Conservation (phyloP, 2,329 filamentous ascomycete species). For the Setomelanomma holmii region DNA sequence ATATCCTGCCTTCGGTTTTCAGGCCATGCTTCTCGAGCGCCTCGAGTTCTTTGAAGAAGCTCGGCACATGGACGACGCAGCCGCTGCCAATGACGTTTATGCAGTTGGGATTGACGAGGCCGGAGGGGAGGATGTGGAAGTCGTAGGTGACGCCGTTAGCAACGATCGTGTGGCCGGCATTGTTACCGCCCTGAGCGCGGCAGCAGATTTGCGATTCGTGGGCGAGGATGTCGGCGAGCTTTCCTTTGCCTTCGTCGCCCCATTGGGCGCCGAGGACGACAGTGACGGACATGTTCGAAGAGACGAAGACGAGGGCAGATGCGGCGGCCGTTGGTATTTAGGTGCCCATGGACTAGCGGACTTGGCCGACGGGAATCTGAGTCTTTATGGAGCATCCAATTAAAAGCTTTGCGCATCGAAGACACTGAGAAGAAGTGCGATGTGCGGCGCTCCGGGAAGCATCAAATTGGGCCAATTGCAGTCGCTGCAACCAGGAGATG, state of each 20-base stretch:
- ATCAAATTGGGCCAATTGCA: constrained; percentile 8
- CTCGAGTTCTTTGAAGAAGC: constrained; percentile 71
- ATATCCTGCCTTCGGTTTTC: constrained; percentile 65
- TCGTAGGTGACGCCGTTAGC: constrained; percentile 56
- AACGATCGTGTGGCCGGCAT: constrained; percentile 58
- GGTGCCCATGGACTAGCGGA: constrained; percentile 21
- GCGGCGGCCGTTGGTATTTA: constrained; percentile 29
- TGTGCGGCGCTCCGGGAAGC: neutral
- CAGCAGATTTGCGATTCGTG: constrained; percentile 63
- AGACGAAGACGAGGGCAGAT: constrained; percentile 13
- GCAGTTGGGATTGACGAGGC: constrained; percentile 73
- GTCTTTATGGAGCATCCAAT: constrained; percentile 18
- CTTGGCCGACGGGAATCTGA: constrained; percentile 20
- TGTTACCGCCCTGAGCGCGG: constrained; percentile 67
- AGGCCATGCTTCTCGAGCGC: constrained; percentile 68
- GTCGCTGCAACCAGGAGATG: neutral
- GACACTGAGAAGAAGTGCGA: constrained; percentile 4
- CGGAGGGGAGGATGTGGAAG: constrained; percentile 59
- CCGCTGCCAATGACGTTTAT: constrained; percentile 73
- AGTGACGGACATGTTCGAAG: constrained; percentile 57
- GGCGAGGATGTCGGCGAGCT: constrained; percentile 65
- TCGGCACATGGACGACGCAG: constrained; percentile 72
- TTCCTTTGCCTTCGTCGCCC: constrained; percentile 67
- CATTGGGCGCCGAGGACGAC: constrained; percentile 67
- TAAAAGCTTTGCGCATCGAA: constrained; percentile 32